These are phyloP conservation scores for Hirschioporus abietinus DNA, from an alignment of 768 basidiomycete genomes.

Conservation along the genomic window DNA sequence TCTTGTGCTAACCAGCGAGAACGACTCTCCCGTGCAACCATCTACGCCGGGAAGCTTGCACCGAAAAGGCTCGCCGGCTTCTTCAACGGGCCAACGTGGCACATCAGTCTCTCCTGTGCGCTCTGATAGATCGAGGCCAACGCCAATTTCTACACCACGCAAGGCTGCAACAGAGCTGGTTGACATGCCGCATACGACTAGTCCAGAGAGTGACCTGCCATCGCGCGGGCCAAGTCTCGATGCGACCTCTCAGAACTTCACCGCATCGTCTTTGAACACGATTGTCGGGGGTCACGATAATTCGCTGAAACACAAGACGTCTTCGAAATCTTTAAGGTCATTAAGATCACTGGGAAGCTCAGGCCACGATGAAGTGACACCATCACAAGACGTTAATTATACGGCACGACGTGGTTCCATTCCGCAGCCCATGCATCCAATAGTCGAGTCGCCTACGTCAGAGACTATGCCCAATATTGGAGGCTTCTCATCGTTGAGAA, in stretches of 20 bases:
- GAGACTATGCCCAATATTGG: not conserved
- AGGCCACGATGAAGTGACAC: not conserved
- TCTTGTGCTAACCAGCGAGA: constrained; percentile 3
- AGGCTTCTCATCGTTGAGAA: not conserved
- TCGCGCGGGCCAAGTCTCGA: not conserved
- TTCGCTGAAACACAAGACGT: not conserved
- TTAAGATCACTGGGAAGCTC: not conserved
- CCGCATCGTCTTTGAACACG: not conserved
- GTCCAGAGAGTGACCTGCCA: not conserved
- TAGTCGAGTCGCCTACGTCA: constrained; percentile 43
- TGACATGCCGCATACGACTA: constrained; percentile 2
- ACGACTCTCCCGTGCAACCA: constrained; percentile 18
- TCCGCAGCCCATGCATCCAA: constrained; percentile 20
- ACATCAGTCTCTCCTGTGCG: constrained; percentile 10
- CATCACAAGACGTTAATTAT: not conserved
- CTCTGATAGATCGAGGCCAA: constrained; percentile 4
- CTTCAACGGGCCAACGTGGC: constrained; percentile 17
- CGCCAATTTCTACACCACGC: constrained; percentile 1
- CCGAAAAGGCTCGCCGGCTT: constrained; percentile 17
- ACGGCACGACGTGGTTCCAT: not conserved
- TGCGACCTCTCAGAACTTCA: not conserved
- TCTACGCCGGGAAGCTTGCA: constrained; percentile 35
- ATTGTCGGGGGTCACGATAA: not conserved
- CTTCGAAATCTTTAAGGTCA: not conserved
- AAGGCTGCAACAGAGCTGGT: constrained; percentile 6